Evolutionary conservation across 768 basidiomycete species (phyloP), one percentile per base, ranked within the genome.

Genomic region (Lentinula sp.): DNA sequence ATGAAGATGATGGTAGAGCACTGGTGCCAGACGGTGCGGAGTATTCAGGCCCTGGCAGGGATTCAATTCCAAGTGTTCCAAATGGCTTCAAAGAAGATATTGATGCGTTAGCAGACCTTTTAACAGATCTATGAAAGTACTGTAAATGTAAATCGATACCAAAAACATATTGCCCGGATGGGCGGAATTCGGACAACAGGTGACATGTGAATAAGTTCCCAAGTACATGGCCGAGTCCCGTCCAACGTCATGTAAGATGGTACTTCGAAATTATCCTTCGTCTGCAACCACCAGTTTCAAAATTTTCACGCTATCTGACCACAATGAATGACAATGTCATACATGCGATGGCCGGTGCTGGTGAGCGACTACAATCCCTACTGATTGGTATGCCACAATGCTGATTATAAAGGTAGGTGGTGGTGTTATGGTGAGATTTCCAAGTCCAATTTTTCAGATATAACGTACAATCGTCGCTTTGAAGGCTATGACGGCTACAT

Each of bases 271-370:
- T 18, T 39, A 23, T 49, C 11, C 48, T 50, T 23, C 31, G n/a
- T 57, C 13, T 18, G 23, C 57, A 31, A 57, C 54, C 56, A 23
- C 18, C 53, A 52, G 39, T 40, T 57, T 58, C 62, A 35, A 13
- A 4, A 3, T 34, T 9, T 49, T 5, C 11, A 35, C 48, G 43
- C 53, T n/a, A 50, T 31, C 32, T 43, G 32, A 59, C 37, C 37
- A 71, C 55, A 48, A 85, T 87, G 83, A 83, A 80, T 62, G 92
- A 98, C 73, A 93, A 92, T 52, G 74, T 85, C 13, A 88, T 97
- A 32, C 94, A 98, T 66, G 84, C 95, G 40, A 68, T 91, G 11
- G 91, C 95, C 16, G 97, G 97, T 11, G 93, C 94, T 16, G 84
- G 88, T 1, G 39, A 18, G 55, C 55, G 37, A 18, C 37, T 21